Percentiles rank a stretch among this genome's conserved stretches.
phyloP scores from a whole-genome alignment of 257 asterid species.

The Solanum rostratum region DNA sequence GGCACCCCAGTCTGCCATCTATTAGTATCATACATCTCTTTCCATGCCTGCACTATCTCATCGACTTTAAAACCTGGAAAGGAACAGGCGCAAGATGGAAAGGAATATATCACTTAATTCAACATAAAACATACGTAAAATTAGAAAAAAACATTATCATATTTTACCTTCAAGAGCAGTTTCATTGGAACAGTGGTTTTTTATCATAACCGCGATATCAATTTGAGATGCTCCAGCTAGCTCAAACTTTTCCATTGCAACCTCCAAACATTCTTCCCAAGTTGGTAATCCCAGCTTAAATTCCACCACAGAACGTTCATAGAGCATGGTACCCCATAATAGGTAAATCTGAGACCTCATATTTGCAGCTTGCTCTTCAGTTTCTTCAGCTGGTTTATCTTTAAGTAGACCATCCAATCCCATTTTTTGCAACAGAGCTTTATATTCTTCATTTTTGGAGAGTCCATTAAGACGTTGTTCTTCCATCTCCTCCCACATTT shows the following conservation, averaged over 20 bases:
- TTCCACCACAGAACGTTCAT: conserved; percentile 87
- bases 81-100: neutral
- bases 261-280: conserved; percentile 96
- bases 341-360: conserved; percentile 78
- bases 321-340: conserved; percentile 86
- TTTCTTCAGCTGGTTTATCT: conserved; percentile 50
- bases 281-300: conserved; percentile 70
- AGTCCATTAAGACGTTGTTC: conserved; percentile 87
- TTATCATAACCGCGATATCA: conserved; percentile 83
- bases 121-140: neutral
- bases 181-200: conserved; percentile 92
- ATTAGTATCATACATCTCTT: conserved; percentile 88
- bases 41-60: conserved; percentile 98
- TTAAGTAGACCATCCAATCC: conserved; percentile 55
- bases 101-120: neutral
- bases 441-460: conserved; percentile 53
- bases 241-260: conserved; percentile 83
- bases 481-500: conserved; percentile 93
- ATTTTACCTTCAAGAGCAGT: conserved; percentile 80
- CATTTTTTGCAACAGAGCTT: conserved; percentile 38
- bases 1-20: conserved; percentile 71
- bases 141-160: neutral
- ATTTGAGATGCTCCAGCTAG: conserved; percentile 80
- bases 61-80: conserved; percentile 76
- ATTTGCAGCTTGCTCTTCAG: conserved; percentile 50